phyloP scores from a whole-genome alignment of 208 protist genomes.

The Leishmania arabica region DNA sequence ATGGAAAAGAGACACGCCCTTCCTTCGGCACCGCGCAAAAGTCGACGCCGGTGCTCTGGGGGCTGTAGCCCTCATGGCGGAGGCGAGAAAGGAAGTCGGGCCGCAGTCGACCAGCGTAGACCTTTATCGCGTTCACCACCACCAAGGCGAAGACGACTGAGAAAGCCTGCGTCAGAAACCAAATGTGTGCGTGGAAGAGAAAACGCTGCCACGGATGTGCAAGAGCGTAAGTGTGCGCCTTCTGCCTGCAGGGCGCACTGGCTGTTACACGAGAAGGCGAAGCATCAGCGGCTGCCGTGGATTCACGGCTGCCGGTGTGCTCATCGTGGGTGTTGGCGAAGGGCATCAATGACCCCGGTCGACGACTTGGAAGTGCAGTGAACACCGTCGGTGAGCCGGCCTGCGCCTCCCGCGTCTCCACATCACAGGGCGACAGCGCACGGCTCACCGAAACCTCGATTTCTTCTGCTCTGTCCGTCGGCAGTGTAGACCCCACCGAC shows the following conservation, averaged over 20 bases:
- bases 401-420: not conserved
- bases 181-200: slow-evolving; percentile 41
- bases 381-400: not conserved
- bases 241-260: not conserved
- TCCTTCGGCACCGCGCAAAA: slow-evolving; percentile 40
- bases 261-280: not conserved
- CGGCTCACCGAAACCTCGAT: not conserved
- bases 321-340: not conserved
- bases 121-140: slow-evolving; percentile 55
- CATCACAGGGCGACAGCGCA: not conserved
- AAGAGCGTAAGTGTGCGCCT: not conserved
- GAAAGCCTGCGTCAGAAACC: slow-evolving; percentile 58
- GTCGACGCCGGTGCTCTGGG: slow-evolving; percentile 9
- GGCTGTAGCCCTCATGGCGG: slow-evolving; percentile 9
- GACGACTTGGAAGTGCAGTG: not conserved
- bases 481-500: too few relatives aligned
- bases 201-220: slow-evolving; percentile 21
- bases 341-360: not conserved
- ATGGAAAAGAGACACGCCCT: slow-evolving; percentile 87
- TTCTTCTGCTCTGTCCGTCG: too few relatives aligned
- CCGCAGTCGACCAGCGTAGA: slow-evolving; percentile 66
- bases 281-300: not conserved
- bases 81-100: slow-evolving; percentile 69
- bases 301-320: not conserved
- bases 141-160: slow-evolving; percentile 44